Percentiles rank a stretch among this genome's conserved stretches.
Conservation (phyloP, 495 filamentous ascomycete species). For the Amphirosellinia nigrospora region DNA sequence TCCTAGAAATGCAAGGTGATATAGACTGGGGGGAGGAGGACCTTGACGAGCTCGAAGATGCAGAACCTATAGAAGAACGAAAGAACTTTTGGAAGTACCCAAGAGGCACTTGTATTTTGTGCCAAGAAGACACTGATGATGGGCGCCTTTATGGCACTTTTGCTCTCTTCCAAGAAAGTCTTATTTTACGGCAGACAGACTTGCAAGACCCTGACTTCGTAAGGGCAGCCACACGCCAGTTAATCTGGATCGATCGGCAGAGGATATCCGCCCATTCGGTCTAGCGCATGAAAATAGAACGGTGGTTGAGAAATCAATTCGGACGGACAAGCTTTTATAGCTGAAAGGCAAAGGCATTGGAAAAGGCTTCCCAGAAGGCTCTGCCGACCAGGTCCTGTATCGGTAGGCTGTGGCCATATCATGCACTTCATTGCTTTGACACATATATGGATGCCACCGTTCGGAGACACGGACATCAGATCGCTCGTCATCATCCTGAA, state of each 20-base stretch:
- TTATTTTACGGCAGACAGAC: constrained; percentile 84
- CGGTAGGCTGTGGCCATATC: constrained; percentile 93
- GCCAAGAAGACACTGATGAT: constrained; percentile 94
- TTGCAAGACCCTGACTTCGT: constrained; percentile 82
- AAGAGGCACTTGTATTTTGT: constrained; percentile 92
- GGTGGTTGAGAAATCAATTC: constrained; percentile 75
- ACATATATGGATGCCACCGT: constrained; percentile 81
- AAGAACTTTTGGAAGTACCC: constrained; percentile 90
- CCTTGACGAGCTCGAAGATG: constrained; percentile 65
- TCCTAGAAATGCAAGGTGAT: constrained; percentile 82
- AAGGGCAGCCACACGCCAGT: constrained; percentile 72
- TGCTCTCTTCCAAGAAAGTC: constrained; percentile 84
- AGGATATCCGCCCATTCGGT: constrained; percentile 83
- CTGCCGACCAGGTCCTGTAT: constrained; percentile 76
- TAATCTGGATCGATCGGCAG: constrained; percentile 83
- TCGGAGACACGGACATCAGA: constrained; percentile 85
- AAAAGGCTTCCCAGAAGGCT: constrained; percentile 79
- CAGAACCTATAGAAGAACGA: constrained; percentile 61
- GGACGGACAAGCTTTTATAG: constrained; percentile 69
- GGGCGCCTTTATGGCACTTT: constrained; percentile 89
- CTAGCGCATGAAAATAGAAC: constrained; percentile 85
- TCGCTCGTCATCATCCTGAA: constrained; percentile 92
- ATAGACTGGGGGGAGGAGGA: constrained; percentile 86
- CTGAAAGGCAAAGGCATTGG: constrained; percentile 85
- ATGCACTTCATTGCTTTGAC: constrained; percentile 99